These are phyloP conservation scores for Colletotrichum viniferum DNA, from an alignment of 2,329 filamentous ascomycete genomes.

Conservation along the genomic window DNA sequence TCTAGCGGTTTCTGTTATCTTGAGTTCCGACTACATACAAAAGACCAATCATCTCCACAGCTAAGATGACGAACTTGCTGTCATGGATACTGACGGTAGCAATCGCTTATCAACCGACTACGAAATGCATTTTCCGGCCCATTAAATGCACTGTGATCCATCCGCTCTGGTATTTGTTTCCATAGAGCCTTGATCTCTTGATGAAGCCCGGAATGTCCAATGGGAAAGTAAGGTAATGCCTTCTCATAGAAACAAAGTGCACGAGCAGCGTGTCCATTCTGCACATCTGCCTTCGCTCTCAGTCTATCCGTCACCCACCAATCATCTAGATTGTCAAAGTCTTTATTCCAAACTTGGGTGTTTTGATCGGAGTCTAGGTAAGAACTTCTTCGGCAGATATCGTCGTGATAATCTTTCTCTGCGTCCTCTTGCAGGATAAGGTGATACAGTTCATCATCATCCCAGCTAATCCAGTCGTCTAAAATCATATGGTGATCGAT, in stretches of 20 bases:
- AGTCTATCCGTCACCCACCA: neutral
- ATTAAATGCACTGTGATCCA: neutral
- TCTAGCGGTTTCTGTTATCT: neutral
- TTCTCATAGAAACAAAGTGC: neutral
- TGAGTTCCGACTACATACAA: neutral
- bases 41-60: neutral
- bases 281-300: neutral
- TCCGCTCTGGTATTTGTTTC: neutral
- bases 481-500: neutral
- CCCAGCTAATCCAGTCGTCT: neutral
- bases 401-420: neutral
- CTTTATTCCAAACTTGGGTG: neutral
- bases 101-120: neutral
- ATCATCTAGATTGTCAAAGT: neutral
- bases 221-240: neutral
- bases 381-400: neutral
- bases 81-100: neutral
- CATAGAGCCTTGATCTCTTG: neutral
- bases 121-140: neutral
- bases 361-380: neutral
- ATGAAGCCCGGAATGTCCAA: neutral
- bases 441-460: neutral
- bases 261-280: neutral
- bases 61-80: neutral
- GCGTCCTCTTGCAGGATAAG: neutral